phyloP scores from a whole-genome alignment of 2,329 filamentous ascomycete species.

The Epichloe uncinata region DNA sequence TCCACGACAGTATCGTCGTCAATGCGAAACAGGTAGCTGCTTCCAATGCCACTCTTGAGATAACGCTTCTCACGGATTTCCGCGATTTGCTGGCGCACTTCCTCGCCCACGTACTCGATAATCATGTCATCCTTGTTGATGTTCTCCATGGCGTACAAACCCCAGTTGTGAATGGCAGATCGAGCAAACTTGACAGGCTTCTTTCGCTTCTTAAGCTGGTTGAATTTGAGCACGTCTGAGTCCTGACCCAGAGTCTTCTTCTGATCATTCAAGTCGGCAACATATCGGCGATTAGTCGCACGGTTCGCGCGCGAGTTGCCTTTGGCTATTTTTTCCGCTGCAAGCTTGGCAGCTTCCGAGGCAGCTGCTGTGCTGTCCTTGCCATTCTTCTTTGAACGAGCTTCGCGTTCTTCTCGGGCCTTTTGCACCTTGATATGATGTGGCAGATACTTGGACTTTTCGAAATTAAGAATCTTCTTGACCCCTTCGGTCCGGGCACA shows the following conservation, averaged over 20 bases:
- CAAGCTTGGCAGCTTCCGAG: constrained; percentile 57
- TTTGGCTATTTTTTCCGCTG: constrained; percentile 71
- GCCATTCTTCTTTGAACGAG: constrained; percentile 51
- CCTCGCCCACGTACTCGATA: constrained; percentile 97
- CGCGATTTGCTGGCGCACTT: constrained; percentile 93
- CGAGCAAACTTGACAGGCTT: constrained; percentile 97
- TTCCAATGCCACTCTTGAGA: constrained; percentile 90
- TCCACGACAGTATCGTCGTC: constrained; percentile 97
- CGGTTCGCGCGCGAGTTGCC: constrained; percentile 87
- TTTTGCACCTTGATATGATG: constrained; percentile 95
- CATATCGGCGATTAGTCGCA: constrained; percentile 86
- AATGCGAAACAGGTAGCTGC: constrained; percentile 94
- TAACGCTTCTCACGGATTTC: constrained; percentile 88
- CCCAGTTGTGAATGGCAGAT: constrained; percentile 98
- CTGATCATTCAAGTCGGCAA: constrained; percentile 90
- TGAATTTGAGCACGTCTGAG: constrained; percentile 89
- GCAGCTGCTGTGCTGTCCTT: constrained; percentile 54
- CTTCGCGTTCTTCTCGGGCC: constrained; percentile 81
- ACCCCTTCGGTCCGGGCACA: constrained; percentile 84
- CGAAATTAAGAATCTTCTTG: constrained; percentile 90
- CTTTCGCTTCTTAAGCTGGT: constrained; percentile 98
- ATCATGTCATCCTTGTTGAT: constrained; percentile 98
- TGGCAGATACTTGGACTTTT: constrained; percentile 95
- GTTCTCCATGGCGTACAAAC: constrained; percentile 92
- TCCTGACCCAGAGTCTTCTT: constrained; percentile 75